phyloP scores from a whole-genome alignment of 495 filamentous ascomycete species.

The Darksidea phi region DNA sequence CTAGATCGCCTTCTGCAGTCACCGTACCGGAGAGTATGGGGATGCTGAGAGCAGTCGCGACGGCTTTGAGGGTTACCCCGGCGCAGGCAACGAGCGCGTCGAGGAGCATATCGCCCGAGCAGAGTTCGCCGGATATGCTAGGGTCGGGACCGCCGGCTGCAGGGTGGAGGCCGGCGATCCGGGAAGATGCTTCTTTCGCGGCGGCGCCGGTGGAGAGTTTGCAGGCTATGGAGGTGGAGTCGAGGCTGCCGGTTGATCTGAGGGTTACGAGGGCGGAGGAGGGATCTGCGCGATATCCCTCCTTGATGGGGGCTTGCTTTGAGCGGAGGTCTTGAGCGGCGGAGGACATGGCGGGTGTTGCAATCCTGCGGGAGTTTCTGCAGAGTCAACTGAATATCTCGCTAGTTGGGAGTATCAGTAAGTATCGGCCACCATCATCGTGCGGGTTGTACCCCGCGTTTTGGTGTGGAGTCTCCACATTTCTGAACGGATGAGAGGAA shows the following conservation, averaged over 20 bases:
- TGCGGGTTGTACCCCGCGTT: constrained; percentile 1
- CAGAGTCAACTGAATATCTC: too few relatives aligned
- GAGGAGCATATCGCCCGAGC: constrained; percentile 45
- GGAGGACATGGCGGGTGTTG: not conserved
- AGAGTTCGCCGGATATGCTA: constrained; percentile 43
- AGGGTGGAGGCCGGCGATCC: constrained; percentile 42
- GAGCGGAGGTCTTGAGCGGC: constrained; percentile 38
- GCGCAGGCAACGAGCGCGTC: constrained; percentile 46
- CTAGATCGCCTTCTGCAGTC: constrained; percentile 44
- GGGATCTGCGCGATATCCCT: constrained; percentile 37
- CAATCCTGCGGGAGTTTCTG: too few relatives aligned
- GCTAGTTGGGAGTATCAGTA: too few relatives aligned
- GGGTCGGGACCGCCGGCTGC: constrained; percentile 43
- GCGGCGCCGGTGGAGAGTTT: constrained; percentile 40
- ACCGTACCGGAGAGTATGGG: constrained; percentile 38
- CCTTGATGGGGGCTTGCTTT: constrained; percentile 44
- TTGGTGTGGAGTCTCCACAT: constrained; percentile 1
- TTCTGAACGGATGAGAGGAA: constrained; percentile 1
- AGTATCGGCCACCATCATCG: not conserved
- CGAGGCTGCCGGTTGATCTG: constrained; percentile 39
- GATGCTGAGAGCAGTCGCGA: constrained; percentile 42
- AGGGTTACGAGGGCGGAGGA: constrained; percentile 43
- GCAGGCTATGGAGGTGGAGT: constrained; percentile 41
- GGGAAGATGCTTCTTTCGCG: constrained; percentile 34
- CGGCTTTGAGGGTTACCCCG: constrained; percentile 45